phyloP scores from a whole-genome alignment of 352 stramenopile species.

The Phytophthora multivora region DNA sequence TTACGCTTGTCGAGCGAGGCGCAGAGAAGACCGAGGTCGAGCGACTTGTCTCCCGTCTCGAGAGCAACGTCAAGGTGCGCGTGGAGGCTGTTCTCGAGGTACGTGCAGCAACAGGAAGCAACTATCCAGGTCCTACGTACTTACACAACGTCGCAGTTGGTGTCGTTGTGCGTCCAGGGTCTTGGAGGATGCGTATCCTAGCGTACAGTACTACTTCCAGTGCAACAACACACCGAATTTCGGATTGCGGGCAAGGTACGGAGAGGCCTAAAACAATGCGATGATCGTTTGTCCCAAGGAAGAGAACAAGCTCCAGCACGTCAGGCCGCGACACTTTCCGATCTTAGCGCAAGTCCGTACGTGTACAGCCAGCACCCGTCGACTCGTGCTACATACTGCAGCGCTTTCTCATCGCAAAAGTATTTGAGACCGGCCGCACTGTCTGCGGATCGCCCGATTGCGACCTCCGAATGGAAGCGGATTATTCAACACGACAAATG shows the following conservation, averaged over 20 bases:
- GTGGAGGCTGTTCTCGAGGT: slow-evolving; percentile 66
- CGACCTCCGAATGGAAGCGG: slow-evolving; percentile 14
- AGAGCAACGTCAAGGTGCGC: slow-evolving; percentile 52
- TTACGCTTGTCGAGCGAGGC: slow-evolving; percentile 40
- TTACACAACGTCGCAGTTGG: slow-evolving; percentile 27
- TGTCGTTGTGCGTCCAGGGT: slow-evolving; percentile 43
- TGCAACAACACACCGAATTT: not conserved
- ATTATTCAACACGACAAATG: slow-evolving; percentile 9
- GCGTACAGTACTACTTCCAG: not conserved
- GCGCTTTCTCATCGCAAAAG: not conserved
- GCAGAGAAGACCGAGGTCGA: slow-evolving; percentile 44
- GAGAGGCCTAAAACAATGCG: slow-evolving; percentile 1
- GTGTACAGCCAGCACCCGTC: not conserved
- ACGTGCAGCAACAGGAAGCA: not conserved
- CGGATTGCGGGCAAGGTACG: slow-evolving; percentile 8
- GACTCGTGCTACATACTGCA: no score
- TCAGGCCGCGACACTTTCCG: slow-evolving; percentile 10
- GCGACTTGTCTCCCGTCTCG: slow-evolving; percentile 42
- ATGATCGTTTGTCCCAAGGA: slow-evolving; percentile 12
- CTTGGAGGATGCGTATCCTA: slow-evolving; percentile 8
- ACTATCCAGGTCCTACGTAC: not conserved
- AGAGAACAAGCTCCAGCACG: slow-evolving; percentile 2
- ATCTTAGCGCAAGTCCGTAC: not conserved
- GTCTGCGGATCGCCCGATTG: slow-evolving; percentile 10
- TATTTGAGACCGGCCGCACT: slow-evolving; percentile 1